Evolutionary conservation across 257 asterid species (phyloP).

Genomic region (Petunia secreta): DNA sequence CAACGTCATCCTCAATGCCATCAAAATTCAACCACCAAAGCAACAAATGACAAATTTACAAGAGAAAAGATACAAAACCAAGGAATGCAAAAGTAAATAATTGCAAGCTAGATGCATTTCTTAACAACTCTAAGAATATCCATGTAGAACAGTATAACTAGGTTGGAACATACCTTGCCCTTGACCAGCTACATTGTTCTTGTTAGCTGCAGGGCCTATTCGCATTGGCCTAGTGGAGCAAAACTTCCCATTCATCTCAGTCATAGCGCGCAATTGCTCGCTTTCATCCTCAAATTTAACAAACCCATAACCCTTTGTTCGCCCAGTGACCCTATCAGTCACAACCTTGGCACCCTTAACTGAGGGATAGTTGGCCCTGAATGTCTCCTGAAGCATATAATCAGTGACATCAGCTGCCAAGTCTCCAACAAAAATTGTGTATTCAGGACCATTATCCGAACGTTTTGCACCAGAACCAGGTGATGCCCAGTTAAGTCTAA

Average conservation of each 20-base stretch:
- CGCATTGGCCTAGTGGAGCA: constrained; percentile 96
- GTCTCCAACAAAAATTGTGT: constrained; percentile 90
- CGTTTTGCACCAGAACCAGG: constrained; percentile 92
- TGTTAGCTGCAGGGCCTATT: constrained; percentile 92
- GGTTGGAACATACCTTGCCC: constrained; percentile 56
- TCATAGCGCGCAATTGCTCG: constrained; percentile 84
- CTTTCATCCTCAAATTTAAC: constrained; percentile 84
- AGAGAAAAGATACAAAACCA: constrained; percentile 17
- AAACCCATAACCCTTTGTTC: constrained; percentile 91
- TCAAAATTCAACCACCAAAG: constrained; percentile 39
- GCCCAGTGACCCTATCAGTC: constrained; percentile 82
- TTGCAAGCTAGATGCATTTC: constrained; percentile 1
- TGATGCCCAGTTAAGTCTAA: constrained; percentile 95
- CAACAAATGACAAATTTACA: constrained; percentile 33
- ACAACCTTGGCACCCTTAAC: constrained; percentile 91
- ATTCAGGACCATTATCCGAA: constrained; percentile 66
- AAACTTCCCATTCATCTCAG: constrained; percentile 92
- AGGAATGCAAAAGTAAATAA: not conserved
- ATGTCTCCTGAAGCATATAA: constrained; percentile 85
- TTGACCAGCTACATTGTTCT: constrained; percentile 67
- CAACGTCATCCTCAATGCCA: constrained; percentile 41
- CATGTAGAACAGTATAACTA: constrained; percentile 17
- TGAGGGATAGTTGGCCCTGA: constrained; percentile 70
- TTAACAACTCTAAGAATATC: constrained; percentile 28
- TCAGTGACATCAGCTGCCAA: constrained; percentile 96